Evolutionary conservation across 2,329 filamentous ascomycete genomes (phyloP).

Genomic region (Ophioceras dolichostomum): DNA sequence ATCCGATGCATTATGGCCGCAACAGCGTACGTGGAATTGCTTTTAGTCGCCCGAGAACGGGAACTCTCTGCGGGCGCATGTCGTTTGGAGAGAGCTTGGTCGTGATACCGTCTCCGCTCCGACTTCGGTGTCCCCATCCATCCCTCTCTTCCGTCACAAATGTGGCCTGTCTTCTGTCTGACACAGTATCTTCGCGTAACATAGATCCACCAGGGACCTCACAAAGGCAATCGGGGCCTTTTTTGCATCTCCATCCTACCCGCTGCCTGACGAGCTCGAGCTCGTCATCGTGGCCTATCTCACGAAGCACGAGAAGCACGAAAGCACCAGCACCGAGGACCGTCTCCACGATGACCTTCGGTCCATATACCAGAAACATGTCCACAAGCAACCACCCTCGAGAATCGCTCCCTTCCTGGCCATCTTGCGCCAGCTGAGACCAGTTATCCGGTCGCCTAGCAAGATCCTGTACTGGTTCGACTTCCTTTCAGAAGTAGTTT

Average conservation of each 20-base stretch:
- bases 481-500: constrained; percentile 40
- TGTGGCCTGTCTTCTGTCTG: no score
- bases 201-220: constrained; percentile 48
- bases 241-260: constrained; percentile 27
- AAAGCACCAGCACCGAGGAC: constrained; percentile 44
- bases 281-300: constrained; percentile 54
- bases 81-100: no score
- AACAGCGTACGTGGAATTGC: constrained; percentile 2
- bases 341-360: constrained; percentile 63
- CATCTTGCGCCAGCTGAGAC: constrained; percentile 51
- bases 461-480: constrained; percentile 64
- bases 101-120: no score
- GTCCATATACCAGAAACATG: constrained; percentile 50
- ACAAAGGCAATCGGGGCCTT: constrained; percentile 42
- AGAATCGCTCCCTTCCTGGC: constrained; percentile 55
- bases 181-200: neutral
- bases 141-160: no score
- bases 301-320: constrained; percentile 52
- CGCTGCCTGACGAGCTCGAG: constrained; percentile 51
- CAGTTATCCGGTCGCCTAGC: constrained; percentile 48
- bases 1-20: constrained; percentile 1
- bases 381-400: constrained; percentile 40
- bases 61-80: no score
- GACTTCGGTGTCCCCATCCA: no score
- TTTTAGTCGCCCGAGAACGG: no score